Conservation (phyloP, 2,329 filamentous ascomycete genomes). For the Sclerotiophoma versabilis region DNA sequence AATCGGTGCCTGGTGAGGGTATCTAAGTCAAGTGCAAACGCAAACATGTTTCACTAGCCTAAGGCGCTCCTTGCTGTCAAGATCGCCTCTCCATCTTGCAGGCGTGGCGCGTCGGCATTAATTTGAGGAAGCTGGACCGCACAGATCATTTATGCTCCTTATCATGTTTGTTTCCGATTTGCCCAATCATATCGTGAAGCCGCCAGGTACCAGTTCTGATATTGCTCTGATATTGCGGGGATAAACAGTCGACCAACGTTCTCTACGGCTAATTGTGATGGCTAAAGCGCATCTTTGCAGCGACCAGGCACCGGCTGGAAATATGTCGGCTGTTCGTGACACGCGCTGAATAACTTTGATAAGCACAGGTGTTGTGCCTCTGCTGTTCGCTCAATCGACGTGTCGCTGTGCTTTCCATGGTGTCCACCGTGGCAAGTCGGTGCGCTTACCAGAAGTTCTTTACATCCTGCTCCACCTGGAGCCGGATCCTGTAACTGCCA, state of each 20-base stretch:
- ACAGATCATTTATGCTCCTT: conserved; percentile 14
- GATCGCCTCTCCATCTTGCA: not conserved
- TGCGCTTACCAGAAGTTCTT: conserved; percentile 43
- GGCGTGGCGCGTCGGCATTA: conserved; percentile 3
- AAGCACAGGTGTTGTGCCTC: not conserved
- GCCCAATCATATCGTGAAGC: conserved; percentile 4
- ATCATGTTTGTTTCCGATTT: not conserved
- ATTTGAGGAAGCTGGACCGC: conserved; percentile 16
- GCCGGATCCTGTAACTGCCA: conserved; percentile 20
- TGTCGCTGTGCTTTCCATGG: not conserved
- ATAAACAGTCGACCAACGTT: conserved; percentile 2
- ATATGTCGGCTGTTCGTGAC: not conserved
- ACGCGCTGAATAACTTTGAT: not conserved
- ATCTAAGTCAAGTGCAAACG: conserved; percentile 11
- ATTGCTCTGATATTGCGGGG: conserved; percentile 11
- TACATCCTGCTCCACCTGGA: conserved; percentile 25
- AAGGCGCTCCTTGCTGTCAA: conserved; percentile 3
- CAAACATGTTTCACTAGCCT: conserved; percentile 9
- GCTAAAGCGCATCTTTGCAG: not conserved
- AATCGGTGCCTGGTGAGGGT: conserved; percentile 12
- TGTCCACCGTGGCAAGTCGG: not conserved
- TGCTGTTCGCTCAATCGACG: not conserved
- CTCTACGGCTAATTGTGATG: not conserved
- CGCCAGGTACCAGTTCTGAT: not conserved
- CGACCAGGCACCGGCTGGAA: conserved; percentile 3